Percentiles rank a stretch among this genome's conserved stretches.
phyloP scores from a whole-genome alignment of 352 stramenopile genomes.

The Globisporangium paddicum region DNA sequence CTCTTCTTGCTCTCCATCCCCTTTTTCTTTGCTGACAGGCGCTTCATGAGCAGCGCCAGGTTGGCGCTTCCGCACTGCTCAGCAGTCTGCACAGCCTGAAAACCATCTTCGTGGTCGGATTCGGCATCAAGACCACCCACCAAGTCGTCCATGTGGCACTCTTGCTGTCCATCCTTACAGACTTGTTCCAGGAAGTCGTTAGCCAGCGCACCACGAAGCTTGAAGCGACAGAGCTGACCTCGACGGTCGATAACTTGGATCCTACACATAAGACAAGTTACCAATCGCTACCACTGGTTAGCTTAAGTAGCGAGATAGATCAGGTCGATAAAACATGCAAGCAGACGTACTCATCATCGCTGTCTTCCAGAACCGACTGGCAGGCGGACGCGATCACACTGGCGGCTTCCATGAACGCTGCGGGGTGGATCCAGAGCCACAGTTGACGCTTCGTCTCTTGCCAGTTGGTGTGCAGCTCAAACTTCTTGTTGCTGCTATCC shows the following conservation, averaged over 20 bases:
- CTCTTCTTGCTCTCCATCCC: not conserved
- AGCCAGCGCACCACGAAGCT: slow-evolving; percentile 51
- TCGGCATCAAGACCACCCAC: slow-evolving; percentile 15
- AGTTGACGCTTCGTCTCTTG: slow-evolving; percentile 54
- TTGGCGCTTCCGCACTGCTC: slow-evolving; percentile 13
- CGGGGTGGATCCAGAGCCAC: slow-evolving; percentile 78
- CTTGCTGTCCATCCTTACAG: not conserved
- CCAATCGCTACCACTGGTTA: not conserved
- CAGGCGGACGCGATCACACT: slow-evolving; percentile 53
- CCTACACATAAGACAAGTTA: not conserved
- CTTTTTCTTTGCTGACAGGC: not conserved
- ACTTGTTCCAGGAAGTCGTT: slow-evolving; percentile 31
- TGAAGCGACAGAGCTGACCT: slow-evolving; percentile 55
- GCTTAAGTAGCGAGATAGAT: not conserved
- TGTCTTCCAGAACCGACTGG: slow-evolving; percentile 34
- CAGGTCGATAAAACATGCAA: not conserved
- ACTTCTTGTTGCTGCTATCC: slow-evolving; percentile 8
- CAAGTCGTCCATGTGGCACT: not conserved
- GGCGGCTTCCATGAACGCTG: slow-evolving; percentile 68
- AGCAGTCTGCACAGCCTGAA: slow-evolving; percentile 7
- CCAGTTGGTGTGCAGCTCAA: slow-evolving; percentile 36
- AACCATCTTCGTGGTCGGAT: slow-evolving; percentile 58
- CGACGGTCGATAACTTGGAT: slow-evolving; percentile 69
- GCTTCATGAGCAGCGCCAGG: slow-evolving; percentile 2
- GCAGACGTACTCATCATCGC: slow-evolving; percentile 24